Evolutionary conservation across 202 grass and related monocot genomes (phyloP).

Genomic region (Musa balbisiana): DNA sequence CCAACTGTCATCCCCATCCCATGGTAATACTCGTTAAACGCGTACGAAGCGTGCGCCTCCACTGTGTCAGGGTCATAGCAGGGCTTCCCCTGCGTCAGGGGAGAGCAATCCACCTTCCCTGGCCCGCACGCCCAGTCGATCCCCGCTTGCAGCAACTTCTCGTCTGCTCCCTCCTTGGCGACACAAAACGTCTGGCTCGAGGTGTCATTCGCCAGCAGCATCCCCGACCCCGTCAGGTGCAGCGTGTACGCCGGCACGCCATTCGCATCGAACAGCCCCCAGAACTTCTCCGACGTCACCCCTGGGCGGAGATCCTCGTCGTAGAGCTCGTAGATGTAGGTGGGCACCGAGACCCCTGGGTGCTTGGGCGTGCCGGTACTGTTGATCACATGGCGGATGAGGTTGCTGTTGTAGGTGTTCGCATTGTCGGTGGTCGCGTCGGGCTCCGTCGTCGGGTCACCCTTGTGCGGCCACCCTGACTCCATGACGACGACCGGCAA

Average conservation of each 20-base stretch:
- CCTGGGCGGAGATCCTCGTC: slow-evolving; percentile 76
- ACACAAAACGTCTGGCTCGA: slow-evolving; percentile 90
- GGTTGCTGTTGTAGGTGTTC: slow-evolving; percentile 92
- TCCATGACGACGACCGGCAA: slow-evolving; percentile 79
- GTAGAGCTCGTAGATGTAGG: slow-evolving; percentile 88
- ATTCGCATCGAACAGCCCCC: slow-evolving; percentile 82
- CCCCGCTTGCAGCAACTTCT: slow-evolving; percentile 86
- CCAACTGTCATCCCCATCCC: slow-evolving; percentile 13
- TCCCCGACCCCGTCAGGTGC: slow-evolving; percentile 73
- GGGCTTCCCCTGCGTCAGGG: neutral
- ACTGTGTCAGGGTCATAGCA: slow-evolving; percentile 21
- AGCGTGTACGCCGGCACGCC: slow-evolving; percentile 74
- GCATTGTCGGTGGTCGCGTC: slow-evolving; percentile 89
- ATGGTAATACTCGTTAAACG: slow-evolving; percentile 19
- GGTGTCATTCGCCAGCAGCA: slow-evolving; percentile 82
- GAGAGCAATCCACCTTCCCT: slow-evolving; percentile 20
- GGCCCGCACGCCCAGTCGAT: slow-evolving; percentile 73
- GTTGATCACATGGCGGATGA: slow-evolving; percentile 92
- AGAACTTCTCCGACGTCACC: slow-evolving; percentile 64
- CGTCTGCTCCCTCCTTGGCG: slow-evolving; percentile 55
- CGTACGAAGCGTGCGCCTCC: slow-evolving; percentile 13
- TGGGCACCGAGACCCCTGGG: slow-evolving; percentile 73
- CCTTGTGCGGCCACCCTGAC: slow-evolving; percentile 98
- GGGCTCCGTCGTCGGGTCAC: slow-evolving; percentile 58
- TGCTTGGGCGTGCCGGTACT: slow-evolving; percentile 94